phyloP scores from a whole-genome alignment of 176 grass and related monocot species.

The Canna indica region DNA sequence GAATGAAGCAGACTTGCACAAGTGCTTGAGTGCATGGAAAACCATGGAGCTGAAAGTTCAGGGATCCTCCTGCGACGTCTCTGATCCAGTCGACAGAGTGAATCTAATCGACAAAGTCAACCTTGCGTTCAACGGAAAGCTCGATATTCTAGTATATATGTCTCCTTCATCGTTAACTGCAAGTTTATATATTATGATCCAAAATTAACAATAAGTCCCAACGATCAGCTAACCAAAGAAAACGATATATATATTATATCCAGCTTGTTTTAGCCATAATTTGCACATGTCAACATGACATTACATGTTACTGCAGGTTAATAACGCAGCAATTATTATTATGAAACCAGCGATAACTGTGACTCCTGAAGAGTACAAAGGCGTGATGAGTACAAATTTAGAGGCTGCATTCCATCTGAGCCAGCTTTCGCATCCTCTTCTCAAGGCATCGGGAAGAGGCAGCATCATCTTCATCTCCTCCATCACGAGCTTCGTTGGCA shows the following conservation, averaged over 20 bases:
- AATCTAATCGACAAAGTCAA: slow-evolving; percentile 14
- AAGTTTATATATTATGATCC: too few species aligned
- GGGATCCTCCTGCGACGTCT: slow-evolving; percentile 39
- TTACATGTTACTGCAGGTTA: too few species aligned
- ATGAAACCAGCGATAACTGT: slow-evolving; percentile 10
- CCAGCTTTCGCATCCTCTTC: slow-evolving; percentile 36
- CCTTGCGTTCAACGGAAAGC: slow-evolving; percentile 24
- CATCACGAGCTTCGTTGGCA: background rate
- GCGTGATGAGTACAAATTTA: slow-evolving; percentile 30
- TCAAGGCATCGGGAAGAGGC: background rate
- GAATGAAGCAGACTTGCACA: slow-evolving; percentile 21
- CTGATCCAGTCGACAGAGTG: slow-evolving; percentile 19
- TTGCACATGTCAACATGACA: background rate
- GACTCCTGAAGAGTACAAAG: slow-evolving; percentile 15
- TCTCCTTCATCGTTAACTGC: background rate
- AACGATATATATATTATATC: background rate
- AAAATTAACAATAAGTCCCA: too few species aligned
- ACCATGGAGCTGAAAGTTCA: slow-evolving; percentile 2
- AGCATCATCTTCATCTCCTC: slow-evolving; percentile 33
- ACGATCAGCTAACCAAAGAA: background rate
- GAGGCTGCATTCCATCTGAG: slow-evolving; percentile 36
- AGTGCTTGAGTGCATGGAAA: slow-evolving; percentile 25
- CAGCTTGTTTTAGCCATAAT: background rate
- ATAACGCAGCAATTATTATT: slow-evolving; percentile 23
- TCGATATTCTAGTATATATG: slow-evolving; percentile 38